Conservation (phyloP, 257 asterid genomes). For the Nicotiana knightiana region DNA sequence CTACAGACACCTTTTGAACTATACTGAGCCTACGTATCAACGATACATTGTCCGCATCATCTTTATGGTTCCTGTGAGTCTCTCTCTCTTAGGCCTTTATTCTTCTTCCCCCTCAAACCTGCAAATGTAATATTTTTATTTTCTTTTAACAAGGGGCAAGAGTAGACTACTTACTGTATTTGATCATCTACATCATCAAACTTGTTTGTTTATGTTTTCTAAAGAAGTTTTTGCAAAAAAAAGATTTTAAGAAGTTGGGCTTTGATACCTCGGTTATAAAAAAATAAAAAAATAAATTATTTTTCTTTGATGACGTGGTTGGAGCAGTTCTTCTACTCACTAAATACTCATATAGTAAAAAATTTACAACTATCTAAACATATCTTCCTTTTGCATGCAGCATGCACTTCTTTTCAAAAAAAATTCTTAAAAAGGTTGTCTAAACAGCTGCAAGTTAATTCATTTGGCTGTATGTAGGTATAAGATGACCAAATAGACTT, state of each 20-base stretch:
- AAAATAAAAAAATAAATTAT: no score
- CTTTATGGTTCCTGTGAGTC: constrained; percentile 98
- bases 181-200: background rate
- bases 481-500: background rate
- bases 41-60: constrained; percentile 93
- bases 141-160: no score
- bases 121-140: background rate
- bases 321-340: background rate
- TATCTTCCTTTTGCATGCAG: background rate
- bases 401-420: background rate
- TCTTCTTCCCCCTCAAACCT: background rate
- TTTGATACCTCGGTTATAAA: no score
- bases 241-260: no score
- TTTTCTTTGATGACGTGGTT: no score
- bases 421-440: background rate
- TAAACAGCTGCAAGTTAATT: background rate
- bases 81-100: background rate
- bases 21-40: constrained; percentile 93
- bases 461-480: background rate
- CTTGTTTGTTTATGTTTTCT: background rate
- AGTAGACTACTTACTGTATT: background rate
- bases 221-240: background rate
- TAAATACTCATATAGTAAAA: background rate
- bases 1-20: constrained; percentile 83
- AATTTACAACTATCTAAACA: background rate